A percentile compares a stretch with the other conserved stretches of the same genome.
Conservation (phyloP, 441 rosid genomes). For the Cnidoscolus chayamansa region DNA sequence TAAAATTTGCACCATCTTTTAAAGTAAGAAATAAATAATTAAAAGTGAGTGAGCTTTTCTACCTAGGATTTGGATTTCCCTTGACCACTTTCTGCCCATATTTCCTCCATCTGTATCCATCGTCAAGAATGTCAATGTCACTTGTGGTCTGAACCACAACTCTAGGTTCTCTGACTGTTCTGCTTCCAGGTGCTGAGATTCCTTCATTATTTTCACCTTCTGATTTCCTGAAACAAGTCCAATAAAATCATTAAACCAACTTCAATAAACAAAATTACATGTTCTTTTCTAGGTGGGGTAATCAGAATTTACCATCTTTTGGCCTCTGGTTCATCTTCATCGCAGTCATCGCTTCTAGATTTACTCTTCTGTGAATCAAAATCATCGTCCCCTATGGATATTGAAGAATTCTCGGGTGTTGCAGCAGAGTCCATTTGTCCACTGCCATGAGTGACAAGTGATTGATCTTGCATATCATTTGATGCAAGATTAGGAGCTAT, state of each 20-base stretch:
- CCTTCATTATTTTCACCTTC: conserved; percentile 72
- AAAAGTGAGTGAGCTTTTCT: not conserved
- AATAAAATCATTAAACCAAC: conserved; percentile 1
- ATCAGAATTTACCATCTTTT: not conserved
- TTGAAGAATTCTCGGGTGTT: not conserved
- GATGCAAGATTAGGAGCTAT: not conserved
- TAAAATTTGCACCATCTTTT: not conserved
- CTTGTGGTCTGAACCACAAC: conserved; percentile 91
- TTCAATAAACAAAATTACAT: not conserved
- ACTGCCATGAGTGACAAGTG: not conserved
- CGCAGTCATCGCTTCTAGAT: not conserved
- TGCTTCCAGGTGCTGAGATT: conserved; percentile 61
- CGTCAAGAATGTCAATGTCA: conserved; percentile 86
- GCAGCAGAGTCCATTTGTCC: not conserved
- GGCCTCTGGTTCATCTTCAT: not conserved
- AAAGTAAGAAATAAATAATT: not conserved
- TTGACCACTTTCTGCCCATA: conserved; percentile 96
- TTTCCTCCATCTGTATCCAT: conserved; percentile 95
- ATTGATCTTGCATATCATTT: not conserved
- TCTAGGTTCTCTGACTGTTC: conserved; percentile 78
- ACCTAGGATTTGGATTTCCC: conserved; percentile 95
- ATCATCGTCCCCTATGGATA: not conserved
- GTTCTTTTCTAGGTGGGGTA: too few species aligned
- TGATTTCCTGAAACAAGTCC: conserved; percentile 47
- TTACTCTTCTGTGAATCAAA: not conserved